Base-by-base conservation (phyloP, 1,284 basidiomycete species). In the Boletus sp. region DNA sequence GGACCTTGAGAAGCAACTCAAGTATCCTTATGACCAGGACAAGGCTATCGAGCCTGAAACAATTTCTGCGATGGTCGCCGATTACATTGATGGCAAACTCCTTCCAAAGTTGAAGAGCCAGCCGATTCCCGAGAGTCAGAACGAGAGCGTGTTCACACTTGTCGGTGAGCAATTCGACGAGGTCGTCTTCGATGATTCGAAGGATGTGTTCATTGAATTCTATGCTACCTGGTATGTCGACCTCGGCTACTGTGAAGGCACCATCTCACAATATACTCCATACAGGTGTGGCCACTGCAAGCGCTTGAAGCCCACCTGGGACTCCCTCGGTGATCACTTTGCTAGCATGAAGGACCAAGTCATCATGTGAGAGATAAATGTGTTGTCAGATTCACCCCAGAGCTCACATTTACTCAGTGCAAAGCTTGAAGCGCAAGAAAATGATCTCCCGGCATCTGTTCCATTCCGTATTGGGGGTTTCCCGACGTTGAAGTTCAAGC, bases 401-500 rank as follows among this genome's bases (percentile, higher is more conserved):
- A 52, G 55, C 51, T 63, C 40, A 64, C 35, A 21, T 33, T 60
- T 60, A n/a, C 62, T n/a, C 66, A 95, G 92, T 76, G 94, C 93
- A 71, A 98, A 98, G 81, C 91, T 98, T 84, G 97, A 99, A 73
- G 94, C 94, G 8, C 92, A 90, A 64, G 94, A 96, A 79, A 99
- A 99, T 77, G 97, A 99, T 76, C 84, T 99, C 31, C 97, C 97
- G 52, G 83, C 90, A 31, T 86, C 86, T 21, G 87, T 91, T 56
- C 88, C 91, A 37, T 98, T 99, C 93, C 86, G 87, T 59, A 79
- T 97, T 65, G 71, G 81, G 60, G 90, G 93, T 52, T 98, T 97
- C 94, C 97, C 97, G 13, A 98, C 97, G 3, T 78, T 99, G 76
- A 98, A 98, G 77, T 97, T 99, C 86, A 95, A 95, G 80, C 85